Percentiles rank a stretch among this genome's conserved stretches.
These are phyloP conservation scores for Metarhizium robertsii DNA, from an alignment of 2,329 filamentous ascomycete genomes.

Conservation along the genomic window DNA sequence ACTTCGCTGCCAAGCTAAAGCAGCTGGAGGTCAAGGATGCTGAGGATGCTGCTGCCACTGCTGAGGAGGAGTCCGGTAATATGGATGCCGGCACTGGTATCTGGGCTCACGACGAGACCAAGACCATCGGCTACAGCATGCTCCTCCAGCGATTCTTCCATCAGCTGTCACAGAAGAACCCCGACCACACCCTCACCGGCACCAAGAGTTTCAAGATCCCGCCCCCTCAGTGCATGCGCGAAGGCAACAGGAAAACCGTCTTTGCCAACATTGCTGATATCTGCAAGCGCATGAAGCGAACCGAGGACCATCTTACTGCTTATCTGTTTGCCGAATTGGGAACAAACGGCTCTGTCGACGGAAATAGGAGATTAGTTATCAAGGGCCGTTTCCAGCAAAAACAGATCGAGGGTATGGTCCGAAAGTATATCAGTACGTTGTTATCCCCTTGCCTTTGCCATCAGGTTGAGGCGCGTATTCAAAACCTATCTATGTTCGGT, in stretches of 20 bases:
- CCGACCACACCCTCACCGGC: constrained; percentile 82
- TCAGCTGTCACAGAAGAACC: constrained; percentile 90
- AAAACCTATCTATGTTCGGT: no score
- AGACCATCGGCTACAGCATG: constrained; percentile 72
- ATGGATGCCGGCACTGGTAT: constrained; percentile 83
- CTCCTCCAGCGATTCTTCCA: constrained; percentile 90
- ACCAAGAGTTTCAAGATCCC: constrained; percentile 98
- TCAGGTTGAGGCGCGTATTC: not conserved
- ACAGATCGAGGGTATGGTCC: constrained; percentile 93
- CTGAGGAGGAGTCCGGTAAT: constrained; percentile 56
- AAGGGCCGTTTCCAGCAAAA: constrained; percentile 99
- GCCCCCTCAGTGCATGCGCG: constrained; percentile 93
- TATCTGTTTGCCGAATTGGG: constrained; percentile 98
- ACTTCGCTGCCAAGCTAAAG: constrained; percentile 51
- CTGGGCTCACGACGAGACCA: constrained; percentile 74
- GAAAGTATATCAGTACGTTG: constrained; percentile 82
- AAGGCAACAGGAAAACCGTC: constrained; percentile 99
- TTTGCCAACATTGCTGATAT: constrained; percentile 99
- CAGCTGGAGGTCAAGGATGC: constrained; percentile 59
- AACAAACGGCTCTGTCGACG: constrained; percentile 92
- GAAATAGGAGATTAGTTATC: constrained; percentile 87
- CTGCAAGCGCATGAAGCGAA: constrained; percentile 98
- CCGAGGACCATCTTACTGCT: constrained; percentile 92
- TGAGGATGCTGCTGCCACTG: constrained; percentile 40
- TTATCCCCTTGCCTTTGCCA: not conserved